Conservation (phyloP, 768 basidiomycete genomes). For the Strobilomyces confusus region DNA sequence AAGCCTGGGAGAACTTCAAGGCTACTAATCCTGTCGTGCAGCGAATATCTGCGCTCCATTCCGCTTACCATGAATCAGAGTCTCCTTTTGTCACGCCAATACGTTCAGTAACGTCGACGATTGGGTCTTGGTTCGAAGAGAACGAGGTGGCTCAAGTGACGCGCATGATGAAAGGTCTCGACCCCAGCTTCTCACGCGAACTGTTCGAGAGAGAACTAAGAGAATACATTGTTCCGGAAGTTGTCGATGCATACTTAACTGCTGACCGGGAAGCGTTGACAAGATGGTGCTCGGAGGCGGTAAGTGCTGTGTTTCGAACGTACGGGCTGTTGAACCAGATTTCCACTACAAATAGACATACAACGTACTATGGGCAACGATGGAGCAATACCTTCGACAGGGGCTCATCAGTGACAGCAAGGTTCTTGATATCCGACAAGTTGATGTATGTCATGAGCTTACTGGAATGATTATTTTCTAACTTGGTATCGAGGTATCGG, state of each 20-base stretch:
- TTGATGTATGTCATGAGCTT: constrained; percentile 64
- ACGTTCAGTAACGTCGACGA: constrained; percentile 76
- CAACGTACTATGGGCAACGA: constrained; percentile 97
- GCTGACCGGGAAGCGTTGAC: constrained; percentile 84
- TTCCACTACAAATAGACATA: constrained; percentile 61
- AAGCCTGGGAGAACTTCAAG: constrained; percentile 78
- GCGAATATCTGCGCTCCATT: constrained; percentile 51
- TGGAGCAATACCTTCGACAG: constrained; percentile 89
- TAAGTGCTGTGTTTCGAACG: constrained; percentile 38
- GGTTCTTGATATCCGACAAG: constrained; percentile 94
- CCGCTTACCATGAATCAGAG: constrained; percentile 88
- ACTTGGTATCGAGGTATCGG: constrained; percentile 53
- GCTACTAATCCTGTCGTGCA: constrained; percentile 75
- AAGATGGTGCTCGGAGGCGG: constrained; percentile 95
- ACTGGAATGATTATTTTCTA: background rate
- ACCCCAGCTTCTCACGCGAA: constrained; percentile 84
- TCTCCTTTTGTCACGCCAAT: constrained; percentile 80
- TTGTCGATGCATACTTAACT: constrained; percentile 92
- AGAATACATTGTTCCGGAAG: constrained; percentile 97
- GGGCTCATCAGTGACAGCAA: constrained; percentile 91
- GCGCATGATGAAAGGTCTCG: constrained; percentile 80
- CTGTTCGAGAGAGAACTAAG: constrained; percentile 83
- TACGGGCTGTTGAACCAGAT: background rate
- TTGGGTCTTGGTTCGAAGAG: constrained; percentile 93
- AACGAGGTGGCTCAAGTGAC: constrained; percentile 97